These are phyloP conservation scores for Aureobasidium lini DNA, from an alignment of 2,329 filamentous ascomycete species.

Conservation along the genomic window DNA sequence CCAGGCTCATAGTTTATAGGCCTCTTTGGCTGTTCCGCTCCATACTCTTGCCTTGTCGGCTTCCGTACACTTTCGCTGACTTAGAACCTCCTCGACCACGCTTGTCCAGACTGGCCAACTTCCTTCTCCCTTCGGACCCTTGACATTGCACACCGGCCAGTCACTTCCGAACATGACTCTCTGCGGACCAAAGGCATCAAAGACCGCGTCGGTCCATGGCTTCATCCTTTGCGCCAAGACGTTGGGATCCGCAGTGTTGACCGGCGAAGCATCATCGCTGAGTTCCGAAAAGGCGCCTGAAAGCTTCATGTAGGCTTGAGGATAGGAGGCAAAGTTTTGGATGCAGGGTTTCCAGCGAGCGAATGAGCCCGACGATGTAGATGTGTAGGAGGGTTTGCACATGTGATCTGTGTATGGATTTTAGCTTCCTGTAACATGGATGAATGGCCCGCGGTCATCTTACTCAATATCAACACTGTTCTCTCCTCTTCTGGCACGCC, in stretches of 20 bases:
- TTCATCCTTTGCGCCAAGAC: slow-evolving; percentile 56
- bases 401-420: slow-evolving; percentile 59
- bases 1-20: background rate
- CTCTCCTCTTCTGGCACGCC: slow-evolving; percentile 52
- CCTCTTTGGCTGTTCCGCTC: slow-evolving; percentile 37
- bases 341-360: slow-evolving; percentile 63
- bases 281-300: slow-evolving; percentile 80
- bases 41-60: slow-evolving; percentile 62
- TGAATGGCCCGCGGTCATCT: background rate
- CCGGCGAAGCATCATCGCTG: slow-evolving; percentile 34
- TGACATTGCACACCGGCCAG: slow-evolving; percentile 84
- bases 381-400: slow-evolving; percentile 76
- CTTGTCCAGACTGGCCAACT: slow-evolving; percentile 71
- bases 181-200: slow-evolving; percentile 62
- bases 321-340: slow-evolving; percentile 56
- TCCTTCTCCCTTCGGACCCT: slow-evolving; percentile 45
- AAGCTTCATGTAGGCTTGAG: slow-evolving; percentile 80
- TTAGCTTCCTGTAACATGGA: background rate
- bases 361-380: slow-evolving; percentile 42
- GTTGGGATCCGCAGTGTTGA: slow-evolving; percentile 36
- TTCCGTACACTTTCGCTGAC: slow-evolving; percentile 43
- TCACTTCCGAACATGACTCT: slow-evolving; percentile 87
- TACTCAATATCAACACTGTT: slow-evolving; percentile 64
- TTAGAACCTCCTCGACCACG: slow-evolving; percentile 60
- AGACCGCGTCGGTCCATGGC: slow-evolving; percentile 65